Evolutionary conservation across 352 stramenopile species (phyloP).

Genomic region (Elongisporangium prolatum): DNA sequence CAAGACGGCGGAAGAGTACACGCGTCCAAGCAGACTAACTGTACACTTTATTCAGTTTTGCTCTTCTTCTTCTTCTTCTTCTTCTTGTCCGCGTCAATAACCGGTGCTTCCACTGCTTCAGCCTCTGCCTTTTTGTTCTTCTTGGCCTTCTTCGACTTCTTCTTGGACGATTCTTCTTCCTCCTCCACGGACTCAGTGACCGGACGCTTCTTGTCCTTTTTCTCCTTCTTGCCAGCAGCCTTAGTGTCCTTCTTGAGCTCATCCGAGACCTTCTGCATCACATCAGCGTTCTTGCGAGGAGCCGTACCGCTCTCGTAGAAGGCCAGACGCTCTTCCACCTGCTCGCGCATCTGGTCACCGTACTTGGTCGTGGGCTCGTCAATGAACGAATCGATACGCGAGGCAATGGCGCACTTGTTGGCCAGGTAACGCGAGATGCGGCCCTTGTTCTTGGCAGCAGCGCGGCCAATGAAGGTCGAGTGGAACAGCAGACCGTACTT

Average conservation of each 20-base stretch:
- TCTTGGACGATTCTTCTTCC: conserved; percentile 51
- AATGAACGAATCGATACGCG: conserved; percentile 98
- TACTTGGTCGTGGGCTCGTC: conserved; percentile 96
- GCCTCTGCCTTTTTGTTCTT: conserved; percentile 57
- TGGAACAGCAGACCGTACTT: conserved; percentile 99
- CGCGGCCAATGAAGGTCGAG: conserved; percentile 99
- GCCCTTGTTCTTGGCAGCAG: conserved; percentile 99
- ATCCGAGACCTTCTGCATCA: conserved; percentile 96
- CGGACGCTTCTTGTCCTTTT: conserved; percentile 75
- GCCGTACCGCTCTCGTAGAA: conserved; percentile 99
- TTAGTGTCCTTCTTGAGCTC: conserved; percentile 76
- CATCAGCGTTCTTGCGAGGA: conserved; percentile 98
- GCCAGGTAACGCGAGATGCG: conserved; percentile 99
- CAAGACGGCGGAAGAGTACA: conserved; percentile 8
- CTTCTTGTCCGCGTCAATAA: conserved; percentile 50
- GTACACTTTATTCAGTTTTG: conserved; percentile 69
- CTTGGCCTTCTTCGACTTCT: conserved; percentile 79
- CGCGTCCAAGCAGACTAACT: conserved; percentile 35
- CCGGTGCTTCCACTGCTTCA: conserved; percentile 8
- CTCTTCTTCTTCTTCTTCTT: conserved; percentile 80
- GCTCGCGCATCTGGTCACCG: conserved; percentile 97
- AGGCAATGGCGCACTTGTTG: conserved; percentile 99
- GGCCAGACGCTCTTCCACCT: conserved; percentile 98
- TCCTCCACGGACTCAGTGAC: conserved; percentile 58
- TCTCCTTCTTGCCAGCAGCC: conserved; percentile 50